These are phyloP conservation scores for Entomortierella beljakovae DNA, from an alignment of 192 early-diverging fungal genomes.

Conservation along the genomic window DNA sequence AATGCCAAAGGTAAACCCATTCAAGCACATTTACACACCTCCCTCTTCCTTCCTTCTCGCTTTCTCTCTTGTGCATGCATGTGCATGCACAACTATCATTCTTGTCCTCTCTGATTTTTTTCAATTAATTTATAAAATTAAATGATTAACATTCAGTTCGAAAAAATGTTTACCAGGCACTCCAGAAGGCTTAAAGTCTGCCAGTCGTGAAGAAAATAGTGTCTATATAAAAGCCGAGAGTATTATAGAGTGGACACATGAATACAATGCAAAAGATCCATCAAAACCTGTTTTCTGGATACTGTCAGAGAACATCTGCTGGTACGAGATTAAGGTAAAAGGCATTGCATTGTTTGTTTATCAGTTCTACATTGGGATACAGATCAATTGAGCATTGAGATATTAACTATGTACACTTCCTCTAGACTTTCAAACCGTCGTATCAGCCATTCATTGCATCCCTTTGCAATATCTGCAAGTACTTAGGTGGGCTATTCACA, in stretches of 20 bases:
- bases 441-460: constrained; percentile 7
- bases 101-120: no score
- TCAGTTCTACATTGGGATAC: no score
- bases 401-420: neutral
- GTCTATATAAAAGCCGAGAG: constrained; percentile 9
- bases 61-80: neutral
- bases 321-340: constrained; percentile 44
- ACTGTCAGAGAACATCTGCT: constrained; percentile 18
- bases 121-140: no score
- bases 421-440: neutral
- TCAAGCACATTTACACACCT: neutral
- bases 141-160: no score
- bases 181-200: neutral
- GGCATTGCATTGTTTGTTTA: no score
- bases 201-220: neutral
- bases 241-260: constrained; percentile 34
- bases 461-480: neutral
- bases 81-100: no score
- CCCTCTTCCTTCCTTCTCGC: no score
- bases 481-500: neutral
- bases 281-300: constrained; percentile 26
- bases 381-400: neutral
- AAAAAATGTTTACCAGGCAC: no score
- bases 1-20: constrained; percentile 1
- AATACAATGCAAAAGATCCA: constrained; percentile 6